A percentile compares a stretch with the other conserved stretches of the same genome.
Evolutionary conservation across 1,284 basidiomycete species (phyloP).

Genomic region (Marasmius tenuissimus): DNA sequence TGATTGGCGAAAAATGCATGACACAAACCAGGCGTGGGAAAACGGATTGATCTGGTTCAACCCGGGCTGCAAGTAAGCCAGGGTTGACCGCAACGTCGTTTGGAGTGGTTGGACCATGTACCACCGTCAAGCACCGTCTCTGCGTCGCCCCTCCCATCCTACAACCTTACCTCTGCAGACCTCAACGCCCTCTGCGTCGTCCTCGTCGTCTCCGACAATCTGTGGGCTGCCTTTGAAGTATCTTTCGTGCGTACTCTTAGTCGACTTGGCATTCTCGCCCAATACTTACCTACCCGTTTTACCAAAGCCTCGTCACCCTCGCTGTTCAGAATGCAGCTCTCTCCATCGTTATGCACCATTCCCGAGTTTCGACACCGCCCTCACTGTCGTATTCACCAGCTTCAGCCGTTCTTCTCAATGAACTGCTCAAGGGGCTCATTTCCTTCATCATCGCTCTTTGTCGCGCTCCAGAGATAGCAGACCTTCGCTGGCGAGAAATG

Average conservation of each 20-base stretch:
- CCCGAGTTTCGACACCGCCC: constrained; percentile 80
- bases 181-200: not conserved
- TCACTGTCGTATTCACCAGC: constrained; percentile 87
- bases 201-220: constrained; percentile 33
- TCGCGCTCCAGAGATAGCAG: constrained; percentile 39
- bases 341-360: constrained; percentile 96
- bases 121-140: not conserved
- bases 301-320: constrained; percentile 81
- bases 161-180: not conserved
- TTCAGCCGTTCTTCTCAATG: constrained; percentile 90
- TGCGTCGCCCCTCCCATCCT: not conserved
- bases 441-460: constrained; percentile 76
- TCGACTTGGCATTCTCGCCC: not conserved
- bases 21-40: too few species aligned
- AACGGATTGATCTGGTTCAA: too few species aligned
- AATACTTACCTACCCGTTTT: constrained; percentile 10
- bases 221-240: constrained; percentile 61
- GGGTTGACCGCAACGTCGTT: too few species aligned
- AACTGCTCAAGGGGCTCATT: constrained; percentile 90
- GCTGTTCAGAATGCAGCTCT: constrained; percentile 96
- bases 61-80: too few species aligned
- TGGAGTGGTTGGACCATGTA: not conserved
- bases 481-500: constrained; percentile 43
- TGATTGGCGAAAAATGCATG: too few species aligned
- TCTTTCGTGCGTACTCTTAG: constrained; percentile 45